Evolutionary conservation across 805 yeast species (phyloP).

Genomic region (Lipomyces mesembrius): DNA sequence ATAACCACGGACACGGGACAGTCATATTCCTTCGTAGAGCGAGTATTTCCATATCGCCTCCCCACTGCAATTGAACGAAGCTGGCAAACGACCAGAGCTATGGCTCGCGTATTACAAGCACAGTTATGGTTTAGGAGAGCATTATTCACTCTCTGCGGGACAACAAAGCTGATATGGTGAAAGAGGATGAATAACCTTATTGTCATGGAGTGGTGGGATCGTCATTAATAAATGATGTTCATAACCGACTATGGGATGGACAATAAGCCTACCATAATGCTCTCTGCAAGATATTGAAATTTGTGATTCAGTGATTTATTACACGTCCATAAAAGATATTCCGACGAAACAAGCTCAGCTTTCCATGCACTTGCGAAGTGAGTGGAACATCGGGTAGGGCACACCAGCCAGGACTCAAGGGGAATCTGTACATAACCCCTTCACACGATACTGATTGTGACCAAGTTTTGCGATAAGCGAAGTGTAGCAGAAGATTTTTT

Average conservation of each 20-base stretch:
- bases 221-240: neutral
- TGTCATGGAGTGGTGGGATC: neutral
- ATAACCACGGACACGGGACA: constrained; percentile 77
- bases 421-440: too few relatives aligned
- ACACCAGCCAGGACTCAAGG: too few relatives aligned
- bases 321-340: too few relatives aligned
- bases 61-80: constrained; percentile 78
- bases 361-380: too few relatives aligned
- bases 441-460: too few relatives aligned
- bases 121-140: constrained; percentile 90
- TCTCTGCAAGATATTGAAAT: too few relatives aligned
- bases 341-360: too few relatives aligned
- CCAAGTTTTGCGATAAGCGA: too few relatives aligned
- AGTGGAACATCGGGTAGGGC: too few relatives aligned
- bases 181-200: neutral
- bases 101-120: constrained; percentile 82
- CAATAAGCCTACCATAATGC: too few relatives aligned
- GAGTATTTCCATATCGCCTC: constrained; percentile 88
- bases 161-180: constrained; percentile 1
- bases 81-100: constrained; percentile 53
- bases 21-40: constrained; percentile 77
- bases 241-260: neutral
- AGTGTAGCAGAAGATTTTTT: too few relatives aligned
- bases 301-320: too few relatives aligned
- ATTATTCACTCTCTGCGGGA: constrained; percentile 72